A percentile compares a stretch with the other conserved stretches of the same genome.
phyloP scores from a whole-genome alignment of 805 yeast genomes.

The Diddensiella transvaalensis region DNA sequence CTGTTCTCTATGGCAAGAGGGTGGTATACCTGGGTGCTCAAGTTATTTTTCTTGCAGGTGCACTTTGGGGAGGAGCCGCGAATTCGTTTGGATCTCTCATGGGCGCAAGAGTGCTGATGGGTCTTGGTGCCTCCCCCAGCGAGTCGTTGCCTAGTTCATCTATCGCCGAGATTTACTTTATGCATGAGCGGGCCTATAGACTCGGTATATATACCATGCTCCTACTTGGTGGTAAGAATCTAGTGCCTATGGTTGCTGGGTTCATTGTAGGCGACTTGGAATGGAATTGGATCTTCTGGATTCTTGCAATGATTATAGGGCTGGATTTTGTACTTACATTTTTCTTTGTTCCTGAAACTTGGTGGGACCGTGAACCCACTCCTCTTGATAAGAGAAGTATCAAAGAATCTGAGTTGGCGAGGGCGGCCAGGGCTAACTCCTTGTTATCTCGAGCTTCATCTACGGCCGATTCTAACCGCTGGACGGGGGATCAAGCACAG shows the following conservation, averaged over 20 bases:
- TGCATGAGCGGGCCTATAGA: conserved; percentile 60
- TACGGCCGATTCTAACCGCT: neutral
- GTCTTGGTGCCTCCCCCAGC: conserved; percentile 59
- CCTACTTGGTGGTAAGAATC: conserved; percentile 58
- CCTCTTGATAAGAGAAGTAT: conserved; percentile 46
- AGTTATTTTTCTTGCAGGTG: conserved; percentile 47
- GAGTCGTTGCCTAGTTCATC: conserved; percentile 60
- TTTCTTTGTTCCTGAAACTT: conserved; percentile 61
- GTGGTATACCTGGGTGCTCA: conserved; percentile 48
- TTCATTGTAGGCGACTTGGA: conserved; percentile 46
- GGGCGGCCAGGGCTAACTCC: conserved; percentile 34
- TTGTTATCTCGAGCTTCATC: conserved; percentile 14
- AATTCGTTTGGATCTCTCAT: conserved; percentile 46
- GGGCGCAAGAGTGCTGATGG: conserved; percentile 56
- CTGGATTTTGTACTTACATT: conserved; percentile 42
- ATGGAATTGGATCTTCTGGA: conserved; percentile 63
- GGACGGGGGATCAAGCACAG: neutral
- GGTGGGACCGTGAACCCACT: conserved; percentile 55
- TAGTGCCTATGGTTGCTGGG: conserved; percentile 54
- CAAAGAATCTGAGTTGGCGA: conserved; percentile 47
- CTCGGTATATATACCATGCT: conserved; percentile 55
- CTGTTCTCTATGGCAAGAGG: conserved; percentile 56
- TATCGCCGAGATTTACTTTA: conserved; percentile 57
- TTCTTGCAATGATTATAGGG: conserved; percentile 51
- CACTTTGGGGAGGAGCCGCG: conserved; percentile 53